Evolutionary conservation across 2,329 filamentous ascomycete genomes (phyloP).

Genomic region (Aspergillus oerlinghausenensis): DNA sequence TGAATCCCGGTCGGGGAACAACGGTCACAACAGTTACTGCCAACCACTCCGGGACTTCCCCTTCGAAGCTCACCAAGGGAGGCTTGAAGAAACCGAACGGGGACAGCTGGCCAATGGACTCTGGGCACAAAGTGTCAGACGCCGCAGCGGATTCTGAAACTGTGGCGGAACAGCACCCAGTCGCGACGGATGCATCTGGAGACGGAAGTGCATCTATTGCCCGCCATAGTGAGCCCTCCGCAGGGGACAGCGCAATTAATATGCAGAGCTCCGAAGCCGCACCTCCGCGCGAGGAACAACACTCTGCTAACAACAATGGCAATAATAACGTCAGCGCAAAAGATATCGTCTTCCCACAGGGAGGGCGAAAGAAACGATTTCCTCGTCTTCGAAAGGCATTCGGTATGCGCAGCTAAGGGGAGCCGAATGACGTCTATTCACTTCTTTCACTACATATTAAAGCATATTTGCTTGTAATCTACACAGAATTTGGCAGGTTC

Average conservation of each 20-base stretch:
- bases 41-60: conserved; percentile 11
- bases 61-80: conserved; percentile 28
- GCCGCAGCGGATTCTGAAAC: neutral
- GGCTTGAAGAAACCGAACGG: conserved; percentile 16
- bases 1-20: conserved; percentile 7
- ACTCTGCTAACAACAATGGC: neutral
- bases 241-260: neutral
- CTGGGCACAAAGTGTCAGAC: conserved; percentile 4
- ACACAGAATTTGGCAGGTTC: neutral
- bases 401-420: conserved; percentile 27
- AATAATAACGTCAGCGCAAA: conserved; percentile 9
- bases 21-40: conserved; percentile 19
- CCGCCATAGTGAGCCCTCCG: neutral
- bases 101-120: conserved; percentile 25
- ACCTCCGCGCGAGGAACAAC: neutral
- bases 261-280: neutral
- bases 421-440: neutral
- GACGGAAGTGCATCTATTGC: neutral
- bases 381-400: conserved; percentile 42
- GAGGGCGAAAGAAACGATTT: conserved; percentile 44
- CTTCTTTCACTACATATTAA: conserved; percentile 1
- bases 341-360: conserved; percentile 31
- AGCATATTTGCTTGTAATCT: neutral
- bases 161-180: neutral
- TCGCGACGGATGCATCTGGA: neutral